Base-by-base conservation (phyloP, 1,284 basidiomycete species). In the Neolentinus lepideus region DNA sequence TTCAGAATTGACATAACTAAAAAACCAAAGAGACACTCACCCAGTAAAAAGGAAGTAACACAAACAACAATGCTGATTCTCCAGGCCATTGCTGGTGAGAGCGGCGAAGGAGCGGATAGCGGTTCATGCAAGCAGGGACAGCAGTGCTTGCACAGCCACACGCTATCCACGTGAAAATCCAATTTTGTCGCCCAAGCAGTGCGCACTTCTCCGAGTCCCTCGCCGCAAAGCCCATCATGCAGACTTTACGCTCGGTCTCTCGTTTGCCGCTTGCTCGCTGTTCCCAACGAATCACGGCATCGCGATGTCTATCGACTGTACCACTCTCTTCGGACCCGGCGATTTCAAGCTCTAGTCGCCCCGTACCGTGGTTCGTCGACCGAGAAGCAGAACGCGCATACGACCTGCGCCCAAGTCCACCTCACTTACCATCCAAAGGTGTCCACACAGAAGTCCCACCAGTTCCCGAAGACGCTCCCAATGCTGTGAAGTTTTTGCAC, bases 11-110 rank as follows among this genome's bases (percentile, higher is more conserved):
- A 35, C n/a, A 21, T 35, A 43, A 22, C 45, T 56, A 55, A 53
- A 55, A 51, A 56, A 31, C 27, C 14, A 53, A 48, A 19, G 38
- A 4, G 8, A 26, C 47, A 68, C 73, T 27, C 58, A 87, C 88
- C 88, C n/a, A 91, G 79, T n/a, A 91, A 74, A 64, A 90, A 90
- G 54, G 87, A 86, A 1, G 88, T 90, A 54, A 80, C 75, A 67
- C 80, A 87, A 57, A 90, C 81, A 58, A 88, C 84, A 58, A 89
- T 70, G 61, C 80, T 79, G 59, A 85, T 79, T 60, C 88, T 80
- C 56, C 88, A 71, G 27, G 69, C 67, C 71, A 73, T 72, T 21
- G 53, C 57, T 53, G 22, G 3, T 16, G 51, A 3, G 22, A 10
- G 19, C 33, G 29, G 47, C 12, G 47, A 16, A n/a, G n/a, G 27